Evolutionary conservation across 345 rosid genomes (phyloP), one percentile per base, ranked within the genome.

Genomic region (Syzygium oleosum): DNA sequence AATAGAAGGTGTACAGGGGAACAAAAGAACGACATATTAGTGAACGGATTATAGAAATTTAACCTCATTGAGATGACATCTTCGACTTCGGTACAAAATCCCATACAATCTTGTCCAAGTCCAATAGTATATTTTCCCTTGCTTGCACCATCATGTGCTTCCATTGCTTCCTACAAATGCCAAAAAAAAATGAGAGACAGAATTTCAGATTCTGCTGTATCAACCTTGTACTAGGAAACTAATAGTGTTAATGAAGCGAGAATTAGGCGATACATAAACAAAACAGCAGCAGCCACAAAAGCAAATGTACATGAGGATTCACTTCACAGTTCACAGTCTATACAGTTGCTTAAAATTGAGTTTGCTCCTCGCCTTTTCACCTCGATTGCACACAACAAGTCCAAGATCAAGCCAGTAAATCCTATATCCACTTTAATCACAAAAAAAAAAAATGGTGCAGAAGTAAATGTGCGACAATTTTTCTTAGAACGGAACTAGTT

Each of bases 41-140:
- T 31, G 73, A 85, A 14, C 17, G 86, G 65, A 85, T 53, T 85
- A 46, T 68, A 84, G 85, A 85, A 88, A 88, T 52, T 29, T 77
- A 86, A 96, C 99, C 99, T 96, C 99, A 98, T 97, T 12, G 99
- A 98, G 91, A 98, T 95, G 73, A 98, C 99, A 95, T 98, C 99
- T 94, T 98, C 99, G 85, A 98, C 96, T 91, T 98, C 99, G 6
- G 98, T 92, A 90, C 99, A 98, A 90, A 98, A 98, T 58, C 94
- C 99, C 98, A 98, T 89, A 90, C 99, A 95, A 88, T 98, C 99
- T 90, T 98, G 99, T 88, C 99, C 99, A 89, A 98, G 99, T 65
- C 99, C 99, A 85, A 98, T 96, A 5, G 99, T 98, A 91, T 98
- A 98, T 88, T 98, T 98, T 53, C 99, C 99, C 91, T 95, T 98